Evolutionary conservation across 768 basidiomycete genomes (phyloP).

Genomic region (Gloeopeniophorella convolvens): DNA sequence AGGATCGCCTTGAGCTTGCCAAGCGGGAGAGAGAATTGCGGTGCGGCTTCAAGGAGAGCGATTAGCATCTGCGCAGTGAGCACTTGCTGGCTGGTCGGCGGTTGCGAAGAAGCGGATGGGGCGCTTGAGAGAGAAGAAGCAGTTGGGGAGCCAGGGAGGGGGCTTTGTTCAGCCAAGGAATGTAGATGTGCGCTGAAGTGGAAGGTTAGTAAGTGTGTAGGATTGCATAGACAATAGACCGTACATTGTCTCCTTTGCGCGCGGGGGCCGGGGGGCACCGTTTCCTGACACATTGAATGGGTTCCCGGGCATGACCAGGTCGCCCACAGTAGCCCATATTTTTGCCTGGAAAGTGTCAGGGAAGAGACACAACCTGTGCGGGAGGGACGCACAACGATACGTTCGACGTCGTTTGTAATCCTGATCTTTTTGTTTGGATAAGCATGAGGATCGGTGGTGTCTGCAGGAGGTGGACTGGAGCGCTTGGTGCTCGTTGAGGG

Average conservation of each 20-base stretch:
- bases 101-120: constrained; percentile 25
- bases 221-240: constrained; percentile 21
- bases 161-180: constrained; percentile 42
- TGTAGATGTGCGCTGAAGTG: constrained; percentile 49
- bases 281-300: constrained; percentile 31
- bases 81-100: constrained; percentile 60
- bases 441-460: constrained; percentile 19
- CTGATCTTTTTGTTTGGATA: constrained; percentile 34
- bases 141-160: constrained; percentile 50
- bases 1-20: constrained; percentile 57
- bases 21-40: constrained; percentile 51
- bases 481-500: neutral
- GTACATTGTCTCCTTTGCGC: constrained; percentile 58
- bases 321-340: constrained; percentile 62
- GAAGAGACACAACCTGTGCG: neutral
- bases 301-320: constrained; percentile 54
- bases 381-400: constrained; percentile 50
- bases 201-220: constrained; percentile 6
- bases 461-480: constrained; percentile 11
- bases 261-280: constrained; percentile 36
- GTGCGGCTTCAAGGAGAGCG: constrained; percentile 46
- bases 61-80: constrained; percentile 63
- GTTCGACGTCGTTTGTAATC: constrained; percentile 58
- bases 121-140: constrained; percentile 48
- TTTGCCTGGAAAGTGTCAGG: constrained; percentile 40